Evolutionary conservation across 2,329 filamentous ascomycete species (phyloP), one percentile per base, ranked within the genome.

Genomic region (Elsinoe perseae): DNA sequence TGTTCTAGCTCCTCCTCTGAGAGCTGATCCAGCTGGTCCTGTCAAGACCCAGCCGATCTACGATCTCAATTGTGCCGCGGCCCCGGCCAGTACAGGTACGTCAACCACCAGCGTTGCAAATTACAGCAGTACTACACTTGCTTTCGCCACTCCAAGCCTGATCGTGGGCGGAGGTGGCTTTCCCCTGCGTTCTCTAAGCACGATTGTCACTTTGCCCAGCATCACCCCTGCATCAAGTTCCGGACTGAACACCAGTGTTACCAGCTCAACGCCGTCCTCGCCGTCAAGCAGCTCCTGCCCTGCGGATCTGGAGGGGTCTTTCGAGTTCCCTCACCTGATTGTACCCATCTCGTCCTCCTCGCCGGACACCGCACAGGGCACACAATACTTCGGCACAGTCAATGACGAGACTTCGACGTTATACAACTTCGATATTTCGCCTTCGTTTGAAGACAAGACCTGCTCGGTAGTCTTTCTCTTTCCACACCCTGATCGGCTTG

Each of bases 1-100:
- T 56, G 73, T 92, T 62, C 74, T 87, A 56, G 81, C 81, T 60
- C 73, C 73, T 55, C 68, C 73, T 44, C 68, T 84, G 61, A 73
- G 62, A 63, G 74, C 72, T 59, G 80, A 72, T 46, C 82, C 84
- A 21, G 48, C 48, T 38, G 48, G 48, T 36, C 72, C 85, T 30
- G 86, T 78, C 66, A 80, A 86, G 10, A 56, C 38, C 28, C 53
- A 44, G 40, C 53, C 53, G 12, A 36, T 56, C 25, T 65, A 50
- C 27, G 53, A 58, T 43, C 44, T 58, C 30, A 56, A 18, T 42
- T 56, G 53, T 27, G 38, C 40, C 28, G 38, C 53, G 2, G 21
- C 53, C 10, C 36, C 36, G 28, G 38, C 56, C 48, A 52, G 48
- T 25, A 52, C 48, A 52, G 48, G 48, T 52, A 52, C 30, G 48